Base-by-base conservation (phyloP, 805 yeast genomes). In the Metschnikowia aberdeeniae region DNA sequence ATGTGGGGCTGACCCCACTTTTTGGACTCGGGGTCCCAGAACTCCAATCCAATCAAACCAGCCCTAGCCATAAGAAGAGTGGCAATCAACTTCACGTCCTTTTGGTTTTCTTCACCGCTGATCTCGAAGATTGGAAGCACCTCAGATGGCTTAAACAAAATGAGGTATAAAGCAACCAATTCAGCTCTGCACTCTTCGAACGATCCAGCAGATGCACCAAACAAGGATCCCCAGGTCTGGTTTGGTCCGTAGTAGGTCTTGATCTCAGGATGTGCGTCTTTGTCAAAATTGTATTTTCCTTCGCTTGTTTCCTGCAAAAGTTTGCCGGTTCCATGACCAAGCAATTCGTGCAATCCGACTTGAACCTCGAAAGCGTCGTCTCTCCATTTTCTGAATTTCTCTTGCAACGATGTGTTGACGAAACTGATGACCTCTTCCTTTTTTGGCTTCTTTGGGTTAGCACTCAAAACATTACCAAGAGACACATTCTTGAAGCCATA, bases 1-100 rank as follows among this genome's bases (percentile, higher is more conserved):
- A 88, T 87, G 63, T 89, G 97, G 11, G 97, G 82, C 68, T 89
- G 97, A 27, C 96, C 96, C 96, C 96, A 89, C 66, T 87, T 88
- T 47, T 72, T 69, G 26, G 87, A 76, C 36, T 66, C 66, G 33
- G 96, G 96, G 63, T 89, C 95, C 89, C 95, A 89, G 62, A 76
- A 86, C 63, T 89, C 95, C 59, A 89, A 73, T 6, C 86, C 92
- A 30, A 85, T 59, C 40, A 89, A 70, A 47, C 96, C 97, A 5
- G 96, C 96, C 55, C 96, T 76, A 22, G 89, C 85, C 97, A 89
- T 89, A 52, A 79, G 81, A 52, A 88, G 67, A 54, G 82, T 86
- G 12, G 90, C 86, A 34, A 85, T 73, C 57, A 76, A 78, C 36
- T 80, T 73, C 42, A 87, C 76, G 46, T 78, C 81, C 40, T 80